Evolutionary conservation across 108 stramenopile genomes (phyloP), one percentile per base, ranked within the genome.

Genomic region (Cyclotella atomus): DNA sequence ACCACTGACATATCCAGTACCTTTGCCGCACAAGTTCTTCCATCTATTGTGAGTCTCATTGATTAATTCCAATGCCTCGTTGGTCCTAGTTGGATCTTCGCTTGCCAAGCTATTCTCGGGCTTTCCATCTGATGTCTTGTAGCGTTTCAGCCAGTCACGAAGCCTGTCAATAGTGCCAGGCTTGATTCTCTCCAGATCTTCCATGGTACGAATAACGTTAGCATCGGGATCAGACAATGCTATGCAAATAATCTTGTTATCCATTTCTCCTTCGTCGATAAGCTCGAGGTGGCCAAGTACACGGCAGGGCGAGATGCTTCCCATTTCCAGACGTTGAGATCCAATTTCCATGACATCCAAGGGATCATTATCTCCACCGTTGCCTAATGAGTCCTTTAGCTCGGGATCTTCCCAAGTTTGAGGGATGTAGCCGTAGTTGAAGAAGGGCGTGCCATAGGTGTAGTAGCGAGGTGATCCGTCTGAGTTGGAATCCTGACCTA

Each of bases 361-460:
- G 7, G 98, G 98, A 78, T 99, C 98, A 68, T 97, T 97, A 84
- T 99, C 98, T 23, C 98, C 98, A n/a, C 95, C 97, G 59, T 91
- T 84, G 1, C 95, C 95, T 24, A 77, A 53, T 2, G 69, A 70
- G 34, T 83, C 91, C 54, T 72, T 85, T 43, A 93, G 55, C 33
- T 76, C 50, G 35, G 97, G 96, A 82, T 99, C 98, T 75, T 99
- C 98, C 98, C 98, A 99, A 17, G 98, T 99, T 80, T 97, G 97
- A 19, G 98, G 97, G 65, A 98, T 85, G 29, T 95, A 78, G 64
- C 98, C 98, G 65, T 99, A 99, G 83, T 99, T 99, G 89, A 99
- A 99, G 79, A 97, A 97, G 5, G 98, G 92, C 1, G 91, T 91
- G 44, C 98, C 98, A 74, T 98, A 99, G 8, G 92, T 96, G 85